Conservation (phyloP, 164 flowering plant species). For the Paratinospora sagittata region DNA sequence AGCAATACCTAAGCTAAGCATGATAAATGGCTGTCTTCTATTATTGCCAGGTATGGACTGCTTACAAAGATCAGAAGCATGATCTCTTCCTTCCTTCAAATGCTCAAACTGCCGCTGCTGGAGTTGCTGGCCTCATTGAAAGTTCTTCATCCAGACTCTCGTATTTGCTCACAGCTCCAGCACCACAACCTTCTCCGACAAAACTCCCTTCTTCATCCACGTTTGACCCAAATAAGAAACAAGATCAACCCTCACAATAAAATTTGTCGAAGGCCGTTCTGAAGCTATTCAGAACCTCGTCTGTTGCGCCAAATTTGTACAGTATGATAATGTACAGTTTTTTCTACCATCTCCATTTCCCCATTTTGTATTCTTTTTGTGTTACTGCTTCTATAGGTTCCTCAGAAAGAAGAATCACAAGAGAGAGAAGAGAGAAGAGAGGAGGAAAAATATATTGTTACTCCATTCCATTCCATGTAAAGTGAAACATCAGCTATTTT, state of each 20-base stretch:
- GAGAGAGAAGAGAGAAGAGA: neutral
- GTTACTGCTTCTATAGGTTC: neutral
- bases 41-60: slow-evolving; percentile 83
- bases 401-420: neutral
- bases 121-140: slow-evolving; percentile 95
- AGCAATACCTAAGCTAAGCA: neutral
- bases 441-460: neutral
- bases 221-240: slow-evolving; percentile 32
- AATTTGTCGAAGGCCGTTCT: neutral
- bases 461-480: slow-evolving; percentile 2
- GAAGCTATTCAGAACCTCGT: neutral
- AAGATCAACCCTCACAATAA: slow-evolving; percentile 23
- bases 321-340: slow-evolving; percentile 1
- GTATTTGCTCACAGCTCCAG: slow-evolving; percentile 79
- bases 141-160: slow-evolving; percentile 70
- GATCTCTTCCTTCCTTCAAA: slow-evolving; percentile 97
- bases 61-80: slow-evolving; percentile 96
- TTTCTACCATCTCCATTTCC: neutral
- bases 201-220: slow-evolving; percentile 32
- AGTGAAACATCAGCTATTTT: neutral
- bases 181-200: slow-evolving; percentile 34
- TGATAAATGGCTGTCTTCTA: neutral
- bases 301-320: neutral
- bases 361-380: slow-evolving; percentile 1
- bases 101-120: slow-evolving; percentile 96